Evolutionary conservation across 2,329 filamentous ascomycete species (phyloP).

Genomic region (Catunica adiposa): DNA sequence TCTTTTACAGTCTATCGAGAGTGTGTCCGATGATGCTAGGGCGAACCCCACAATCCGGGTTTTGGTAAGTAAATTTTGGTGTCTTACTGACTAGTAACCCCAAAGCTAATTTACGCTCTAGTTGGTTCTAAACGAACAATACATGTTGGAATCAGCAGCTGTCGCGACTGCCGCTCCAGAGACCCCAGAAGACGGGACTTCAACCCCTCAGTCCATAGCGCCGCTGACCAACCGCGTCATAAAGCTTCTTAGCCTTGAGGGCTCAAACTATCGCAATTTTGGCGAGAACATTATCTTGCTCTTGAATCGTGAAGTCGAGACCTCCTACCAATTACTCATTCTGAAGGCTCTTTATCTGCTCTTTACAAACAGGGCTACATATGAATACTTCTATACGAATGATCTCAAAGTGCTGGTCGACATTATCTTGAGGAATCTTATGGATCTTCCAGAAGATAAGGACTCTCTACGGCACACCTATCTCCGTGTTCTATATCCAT

Average conservation of each 20-base stretch:
- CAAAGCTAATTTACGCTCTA: slow-evolving; percentile 23
- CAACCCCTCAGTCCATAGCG: slow-evolving; percentile 14
- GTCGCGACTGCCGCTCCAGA: slow-evolving; percentile 24
- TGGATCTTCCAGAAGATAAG: slow-evolving; percentile 79
- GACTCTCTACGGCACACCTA: slow-evolving; percentile 76
- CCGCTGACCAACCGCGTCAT: slow-evolving; percentile 82
- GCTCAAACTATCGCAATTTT: slow-evolving; percentile 75
- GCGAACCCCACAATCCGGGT: slow-evolving; percentile 92
- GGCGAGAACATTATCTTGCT: slow-evolving; percentile 94
- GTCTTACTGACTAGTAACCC: neutral
- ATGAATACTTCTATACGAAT: slow-evolving; percentile 98
- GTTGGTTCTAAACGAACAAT: slow-evolving; percentile 95
- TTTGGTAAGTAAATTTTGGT: slow-evolving; percentile 39
- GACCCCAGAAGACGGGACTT: slow-evolving; percentile 21
- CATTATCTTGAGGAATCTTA: slow-evolving; percentile 90
- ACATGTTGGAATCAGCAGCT: slow-evolving; percentile 63
- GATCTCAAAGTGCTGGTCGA: slow-evolving; percentile 87
- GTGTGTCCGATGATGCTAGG: slow-evolving; percentile 67
- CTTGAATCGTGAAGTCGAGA: slow-evolving; percentile 87
- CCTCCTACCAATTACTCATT: slow-evolving; percentile 86
- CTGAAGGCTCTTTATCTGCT: slow-evolving; percentile 88
- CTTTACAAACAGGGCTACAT: slow-evolving; percentile 79
- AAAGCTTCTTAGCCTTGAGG: slow-evolving; percentile 71
- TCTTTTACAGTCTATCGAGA: slow-evolving; percentile 76
- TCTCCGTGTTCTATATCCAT: slow-evolving; percentile 74